phyloP scores from a whole-genome alignment of 2,329 filamentous ascomycete genomes.

The Aureobasidium vineae region DNA sequence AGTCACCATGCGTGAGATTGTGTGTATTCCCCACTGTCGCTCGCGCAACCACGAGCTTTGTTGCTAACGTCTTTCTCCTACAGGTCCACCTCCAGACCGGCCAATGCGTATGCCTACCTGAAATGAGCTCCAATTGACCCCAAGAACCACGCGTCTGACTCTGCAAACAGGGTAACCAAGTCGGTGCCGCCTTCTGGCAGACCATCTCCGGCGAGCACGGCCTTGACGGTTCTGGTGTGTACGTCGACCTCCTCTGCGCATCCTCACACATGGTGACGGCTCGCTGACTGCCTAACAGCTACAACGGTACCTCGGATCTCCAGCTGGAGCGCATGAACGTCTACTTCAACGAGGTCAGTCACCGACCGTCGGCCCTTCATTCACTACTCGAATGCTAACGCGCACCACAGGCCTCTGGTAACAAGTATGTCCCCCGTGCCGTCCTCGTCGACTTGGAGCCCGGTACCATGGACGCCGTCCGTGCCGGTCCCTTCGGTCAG shows the following conservation, averaged over 20 bases:
- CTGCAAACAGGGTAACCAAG: slow-evolving; percentile 87
- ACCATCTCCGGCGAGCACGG: slow-evolving; percentile 71
- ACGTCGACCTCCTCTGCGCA: slow-evolving; percentile 47
- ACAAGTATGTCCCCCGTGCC: slow-evolving; percentile 99
- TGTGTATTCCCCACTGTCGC: slow-evolving; percentile 47
- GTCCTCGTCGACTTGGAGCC: slow-evolving; percentile 99
- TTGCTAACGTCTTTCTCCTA: slow-evolving; percentile 57
- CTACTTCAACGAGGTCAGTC: slow-evolving; percentile 90
- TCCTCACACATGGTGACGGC: slow-evolving; percentile 11
- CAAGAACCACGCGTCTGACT: slow-evolving; percentile 11
- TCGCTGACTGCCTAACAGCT: slow-evolving; percentile 55
- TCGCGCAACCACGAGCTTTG: slow-evolving; percentile 26
- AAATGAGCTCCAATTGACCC: slow-evolving; percentile 22
- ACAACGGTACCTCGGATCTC: slow-evolving; percentile 97
- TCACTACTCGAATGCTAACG: slow-evolving; percentile 35
- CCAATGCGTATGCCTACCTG: slow-evolving; percentile 77
- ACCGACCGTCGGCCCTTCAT: slow-evolving; percentile 27
- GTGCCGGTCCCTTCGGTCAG: slow-evolving; percentile 95
- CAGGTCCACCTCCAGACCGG: slow-evolving; percentile 99
- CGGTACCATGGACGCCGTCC: slow-evolving; percentile 99
- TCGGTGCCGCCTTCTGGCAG: slow-evolving; percentile 98
- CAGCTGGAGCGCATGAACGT: slow-evolving; percentile 99
- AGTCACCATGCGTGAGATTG: slow-evolving; percentile 66
- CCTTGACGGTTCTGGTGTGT: slow-evolving; percentile 95
- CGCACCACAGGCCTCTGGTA: slow-evolving; percentile 71